Evolutionary conservation across 805 yeast genomes (phyloP), one percentile per base, ranked within the genome.

Genomic region (Zygoascus bituminiphila): DNA sequence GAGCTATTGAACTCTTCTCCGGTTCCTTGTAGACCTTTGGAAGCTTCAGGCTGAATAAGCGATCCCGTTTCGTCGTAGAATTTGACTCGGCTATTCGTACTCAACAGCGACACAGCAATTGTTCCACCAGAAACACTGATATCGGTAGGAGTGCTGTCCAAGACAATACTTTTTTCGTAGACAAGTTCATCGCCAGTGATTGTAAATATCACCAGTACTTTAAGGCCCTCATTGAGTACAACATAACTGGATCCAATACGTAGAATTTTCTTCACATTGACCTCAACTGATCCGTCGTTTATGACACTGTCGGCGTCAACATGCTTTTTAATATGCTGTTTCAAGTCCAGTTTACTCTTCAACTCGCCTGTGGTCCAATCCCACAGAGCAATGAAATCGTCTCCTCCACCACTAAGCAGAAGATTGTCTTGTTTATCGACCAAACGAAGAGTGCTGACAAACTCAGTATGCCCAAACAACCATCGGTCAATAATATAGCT

Each of bases 351-450:
- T 22, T 24, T 23, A 9, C 39, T 19, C 22, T 36, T 36, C 5
- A 12, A 6, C 48, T 67, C 63, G 31, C 77, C 78, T 15, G 70
- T 60, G 22, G 70, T 68, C 95, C 97, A 88, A 52, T 85, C 73
- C 97, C 98, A 91, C 17, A 79, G 62, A 51, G 76, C 71, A 10
- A 93, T 59, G 55, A 65, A 79, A 46, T 77, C 78, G 62, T 93
- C 98, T 55, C 98, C 99, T 31, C 99, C 98, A 3, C 83, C 98
- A 60, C 93, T 82, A 21, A 89, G 64, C 46, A 93, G 70, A 17
- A 77, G 59, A 20, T 69, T 60, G 3, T 68, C 61, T 33, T 77
- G 64, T 72, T 80, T 78, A 2, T 62, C 52, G 20, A 88, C 82
- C 12, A 81, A 67, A 26, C 72, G 63, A 54, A 93, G 62, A 5